Base-by-base conservation (phyloP, 179 eudicot genomes). In the Pouteria campechiana region DNA sequence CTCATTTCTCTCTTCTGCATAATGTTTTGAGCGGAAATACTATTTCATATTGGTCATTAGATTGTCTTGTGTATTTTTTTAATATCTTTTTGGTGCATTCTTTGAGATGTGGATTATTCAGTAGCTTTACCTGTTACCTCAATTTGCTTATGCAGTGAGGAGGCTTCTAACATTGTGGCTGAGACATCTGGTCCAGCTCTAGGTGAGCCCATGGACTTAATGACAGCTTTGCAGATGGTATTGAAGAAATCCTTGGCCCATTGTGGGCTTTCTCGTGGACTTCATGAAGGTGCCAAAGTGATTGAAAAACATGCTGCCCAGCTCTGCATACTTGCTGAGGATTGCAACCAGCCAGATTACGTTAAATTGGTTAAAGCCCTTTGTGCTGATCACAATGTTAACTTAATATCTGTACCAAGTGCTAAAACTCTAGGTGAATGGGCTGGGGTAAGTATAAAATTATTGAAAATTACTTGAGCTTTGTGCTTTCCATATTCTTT, bases 371-470 rank as follows among this genome's bases (percentile, higher is more conserved):
- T 73, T 14, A 73, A 73, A 55, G 67, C 70, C 36, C 67, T 74
- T 33, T 74, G 80, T 38, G 68, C 70, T 35, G 80, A 74, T 44
- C 70, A 74, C 42, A 70, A 70, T 21, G 76, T 74, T 4, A 55
- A 37, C 64, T 54, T 74, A 19, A 57, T 74, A 3, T 50, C 64
- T 9, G 76, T 74, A 48, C 66, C 71, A 9, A 62, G 61, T 56
- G 76, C 81, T 1, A 74, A 74, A 60, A 70, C 76, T 48, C 76
- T 74, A 11, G 76, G 81, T 29, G 81, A 74, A 46, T 64, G 76
- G 81, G 69, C 73, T 46, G 81, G 76, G 5, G 81, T 74, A 59
- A 70, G 76, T 62, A 7, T 5, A 8, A 32, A 0, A 10, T n/a
- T n/a, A n/a, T n/a, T n/a, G n/a, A n/a, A n/a, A n/a, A n/a, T n/a